Evolutionary conservation across 2,329 filamentous ascomycete species (phyloP).

Genomic region (Teratosphaeria zuluensis): DNA sequence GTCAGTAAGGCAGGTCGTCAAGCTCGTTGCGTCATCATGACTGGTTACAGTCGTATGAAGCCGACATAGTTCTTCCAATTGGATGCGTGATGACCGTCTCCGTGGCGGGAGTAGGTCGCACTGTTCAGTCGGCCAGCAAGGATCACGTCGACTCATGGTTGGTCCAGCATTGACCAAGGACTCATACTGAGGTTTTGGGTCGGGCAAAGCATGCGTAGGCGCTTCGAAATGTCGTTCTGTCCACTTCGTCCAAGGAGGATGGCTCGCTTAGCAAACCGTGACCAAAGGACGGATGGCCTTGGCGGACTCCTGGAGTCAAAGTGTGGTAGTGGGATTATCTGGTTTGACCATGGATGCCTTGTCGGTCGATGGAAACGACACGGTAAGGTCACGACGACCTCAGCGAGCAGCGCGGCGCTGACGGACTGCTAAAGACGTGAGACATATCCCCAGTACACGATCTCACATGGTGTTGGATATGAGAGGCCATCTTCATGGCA

Average conservation of each 20-base stretch:
- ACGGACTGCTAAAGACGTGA: no score
- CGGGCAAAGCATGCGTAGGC: background rate
- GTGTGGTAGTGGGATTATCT: no score
- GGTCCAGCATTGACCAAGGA: background rate
- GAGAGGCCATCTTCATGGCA: background rate
- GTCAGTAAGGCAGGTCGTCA: background rate
- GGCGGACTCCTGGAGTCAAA: background rate
- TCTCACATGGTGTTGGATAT: background rate
- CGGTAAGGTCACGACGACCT: no score
- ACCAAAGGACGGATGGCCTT: background rate
- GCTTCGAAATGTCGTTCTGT: background rate
- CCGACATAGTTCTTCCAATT: background rate
- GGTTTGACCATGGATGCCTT: no score
- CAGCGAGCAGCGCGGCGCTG: no score
- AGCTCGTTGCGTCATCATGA: background rate
- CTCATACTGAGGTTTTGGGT: no score
- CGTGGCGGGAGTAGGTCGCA: background rate
- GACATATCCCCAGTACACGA: background rate
- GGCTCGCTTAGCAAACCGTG: background rate
- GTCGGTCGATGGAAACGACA: no score
- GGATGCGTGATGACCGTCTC: background rate
- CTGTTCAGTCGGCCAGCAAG: no score
- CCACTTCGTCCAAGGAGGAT: background rate
- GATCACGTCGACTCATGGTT: background rate
- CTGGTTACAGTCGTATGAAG: background rate